A percentile compares a stretch with the other conserved stretches of the same genome.
phyloP scores from a whole-genome alignment of 345 rosid species.

The Populus davidiana region DNA sequence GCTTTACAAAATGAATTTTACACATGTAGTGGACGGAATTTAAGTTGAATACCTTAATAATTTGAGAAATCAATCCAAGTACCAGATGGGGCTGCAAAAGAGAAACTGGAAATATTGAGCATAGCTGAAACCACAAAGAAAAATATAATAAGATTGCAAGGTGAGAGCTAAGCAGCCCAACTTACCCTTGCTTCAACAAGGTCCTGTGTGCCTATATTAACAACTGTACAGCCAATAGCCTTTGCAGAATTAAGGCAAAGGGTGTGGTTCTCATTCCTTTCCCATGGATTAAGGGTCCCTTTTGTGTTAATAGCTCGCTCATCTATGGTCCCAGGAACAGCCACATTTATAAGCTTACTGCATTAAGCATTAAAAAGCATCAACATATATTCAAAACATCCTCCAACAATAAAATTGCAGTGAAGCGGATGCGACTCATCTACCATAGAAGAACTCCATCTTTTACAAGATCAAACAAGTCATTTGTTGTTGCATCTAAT shows the following conservation, averaged over 20 bases:
- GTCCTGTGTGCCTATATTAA: conserved; percentile 92
- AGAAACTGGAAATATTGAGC: conserved; percentile 11
- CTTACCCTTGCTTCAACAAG: conserved; percentile 94
- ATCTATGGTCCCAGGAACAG: conserved; percentile 97
- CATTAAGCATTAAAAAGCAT: conserved; percentile 27
- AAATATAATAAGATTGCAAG: conserved; percentile 2
- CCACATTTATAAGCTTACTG: conserved; percentile 96
- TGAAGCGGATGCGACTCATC: not conserved
- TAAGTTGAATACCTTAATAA: conserved; percentile 65
- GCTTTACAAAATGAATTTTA: not conserved
- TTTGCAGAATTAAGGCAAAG: conserved; percentile 97
- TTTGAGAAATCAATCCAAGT: conserved; percentile 96
- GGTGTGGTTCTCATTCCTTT: conserved; percentile 96
- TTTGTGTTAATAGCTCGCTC: conserved; percentile 96
- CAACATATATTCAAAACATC: conserved; percentile 15
- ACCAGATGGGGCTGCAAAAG: conserved; percentile 78
- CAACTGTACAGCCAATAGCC: conserved; percentile 99
- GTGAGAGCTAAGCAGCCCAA: not conserved
- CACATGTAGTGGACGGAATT: not conserved
- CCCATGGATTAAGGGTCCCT: conserved; percentile 83
- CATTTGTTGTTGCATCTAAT: conserved; percentile 70
- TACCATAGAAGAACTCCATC: conserved; percentile 97
- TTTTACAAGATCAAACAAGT: conserved; percentile 79
- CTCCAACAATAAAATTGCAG: not conserved
- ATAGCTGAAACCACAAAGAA: conserved; percentile 12